Base-by-base conservation (phyloP, 2,329 filamentous ascomycete species). In the Cladosporium oxysporum region DNA sequence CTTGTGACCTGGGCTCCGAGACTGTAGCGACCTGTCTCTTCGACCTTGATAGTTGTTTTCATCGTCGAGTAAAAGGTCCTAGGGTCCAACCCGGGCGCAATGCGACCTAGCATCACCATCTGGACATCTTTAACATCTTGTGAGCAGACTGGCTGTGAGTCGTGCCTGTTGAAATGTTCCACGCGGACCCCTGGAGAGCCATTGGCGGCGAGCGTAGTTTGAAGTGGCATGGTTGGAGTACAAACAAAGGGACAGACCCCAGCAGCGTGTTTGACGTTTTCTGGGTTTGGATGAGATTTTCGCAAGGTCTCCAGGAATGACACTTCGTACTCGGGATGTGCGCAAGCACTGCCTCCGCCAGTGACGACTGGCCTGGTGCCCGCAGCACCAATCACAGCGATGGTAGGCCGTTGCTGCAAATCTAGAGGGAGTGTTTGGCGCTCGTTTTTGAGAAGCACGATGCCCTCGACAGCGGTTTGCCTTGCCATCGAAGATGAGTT, bases 361-460 rank as follows among this genome's bases (percentile, higher is more conserved):
- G 72, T 75, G 65, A 71, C 74, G 5, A 90, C 87, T 67, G 83
- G 89, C 1, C 86, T 87, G 70, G 90, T 85, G 1, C 87, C 90
- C 87, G 92, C 92, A 2, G 90, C 89, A 0, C 90, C 90, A 71
- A 92, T 90, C 21, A 92, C 87, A 4, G 89, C 89, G 65, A 92
- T 83, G n/a, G 85, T 87, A 1, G 50, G 26, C 23, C 31, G 53
- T 18, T 88, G 88, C 10, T 84, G 82, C 73, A 89, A 90, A 35
- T 84, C 83, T 10, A 58, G n/a, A 33, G 53, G 53, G 16, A 58
- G 80, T 0, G 88, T 75, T 14, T 80, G 80, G 47, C 84, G 83
- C 12, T 91, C 84, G 70, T 93, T 93, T 78, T 92, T 92, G 57
- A 93, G 44, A 44, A 77, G 67, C 0, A 77, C 74, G n/a, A 75